Base-by-base conservation (phyloP, 495 filamentous ascomycete species). In the Annulohypoxylon nitens region DNA sequence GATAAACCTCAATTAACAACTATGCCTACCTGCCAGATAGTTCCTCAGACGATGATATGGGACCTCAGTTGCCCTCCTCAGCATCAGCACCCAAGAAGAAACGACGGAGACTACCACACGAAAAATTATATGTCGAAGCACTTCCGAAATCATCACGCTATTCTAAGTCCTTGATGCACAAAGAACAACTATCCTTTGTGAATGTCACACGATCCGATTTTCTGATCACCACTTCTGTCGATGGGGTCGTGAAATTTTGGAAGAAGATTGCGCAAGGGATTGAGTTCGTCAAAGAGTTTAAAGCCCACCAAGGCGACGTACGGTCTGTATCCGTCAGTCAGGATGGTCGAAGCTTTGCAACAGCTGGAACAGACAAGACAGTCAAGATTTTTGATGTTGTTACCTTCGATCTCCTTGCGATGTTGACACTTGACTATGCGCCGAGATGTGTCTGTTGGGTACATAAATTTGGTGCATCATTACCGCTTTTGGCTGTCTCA, bases 231-330 rank as follows among this genome's bases (percentile, higher is more conserved):
- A 93, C 90, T 71, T 98, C 95, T 2, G 82, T 93, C 16, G 95
- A 99, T 79, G 97, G 97, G 2, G 90, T 94, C 0, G 95, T 98
- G 59, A 98, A 98, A 80, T 99, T 98, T 82, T 99, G 96, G 96
- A 98, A 99, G 86, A 99, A 99, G 82, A 88, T 92, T 69, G 89
- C 89, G 4, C 91, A 92, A 8, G 93, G 93, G 0, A 92, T 98
- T 36, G 96, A 99, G 81, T 98, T 98, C 75, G 94, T 98, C 14
- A 99, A 99, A 82, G 94, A 98, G 83, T 99, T 97, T 83, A 90
- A 90, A 66, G 95, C 94, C 16, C 97, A 98, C 79, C 86, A 86
- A 62, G 93, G 93, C 34, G 95, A 97, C 78, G 94, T 98, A 75
- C 89, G 84, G 36, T 90, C 91, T 41, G 92, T 94, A 33, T 93